These are phyloP conservation scores for Penicillium coffeae DNA, from an alignment of 495 filamentous ascomycete species.

Conservation along the genomic window DNA sequence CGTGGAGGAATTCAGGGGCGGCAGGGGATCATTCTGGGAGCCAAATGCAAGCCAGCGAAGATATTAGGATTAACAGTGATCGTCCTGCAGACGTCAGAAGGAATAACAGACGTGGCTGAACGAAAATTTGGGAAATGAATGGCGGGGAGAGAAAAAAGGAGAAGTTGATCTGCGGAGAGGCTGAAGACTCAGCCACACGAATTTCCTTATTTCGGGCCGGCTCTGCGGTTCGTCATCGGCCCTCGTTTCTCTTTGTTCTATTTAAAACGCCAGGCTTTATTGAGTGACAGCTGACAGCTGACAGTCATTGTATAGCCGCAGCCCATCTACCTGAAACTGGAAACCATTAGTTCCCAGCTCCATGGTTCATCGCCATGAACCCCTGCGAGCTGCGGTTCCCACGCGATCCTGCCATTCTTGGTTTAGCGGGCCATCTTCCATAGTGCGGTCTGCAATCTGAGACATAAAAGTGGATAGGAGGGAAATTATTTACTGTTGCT, in stretches of 20 bases:
- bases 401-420: neutral
- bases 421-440: neutral
- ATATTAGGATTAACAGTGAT: neutral
- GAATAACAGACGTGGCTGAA: slow-evolving; percentile 13
- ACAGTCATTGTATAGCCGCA: no score
- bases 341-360: no score
- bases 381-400: neutral
- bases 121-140: slow-evolving; percentile 11
- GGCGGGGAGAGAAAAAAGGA: slow-evolving; percentile 21
- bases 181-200: slow-evolving; percentile 17
- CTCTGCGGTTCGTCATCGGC: neutral
- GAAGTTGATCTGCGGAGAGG: slow-evolving; percentile 18
- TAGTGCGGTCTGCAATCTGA: neutral
- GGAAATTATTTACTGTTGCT: no score
- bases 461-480: no score
- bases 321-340: no score
- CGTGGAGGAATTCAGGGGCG: slow-evolving; percentile 14
- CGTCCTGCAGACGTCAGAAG: neutral
- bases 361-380: no score
- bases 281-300: no score
- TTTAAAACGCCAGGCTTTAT: no score
- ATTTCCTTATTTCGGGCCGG: neutral
- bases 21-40: slow-evolving; percentile 16
- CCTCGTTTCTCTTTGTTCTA: neutral
- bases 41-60: neutral